Base-by-base conservation (phyloP, 2,329 filamentous ascomycete genomes). In the Exophiala lecanii-corni region DNA sequence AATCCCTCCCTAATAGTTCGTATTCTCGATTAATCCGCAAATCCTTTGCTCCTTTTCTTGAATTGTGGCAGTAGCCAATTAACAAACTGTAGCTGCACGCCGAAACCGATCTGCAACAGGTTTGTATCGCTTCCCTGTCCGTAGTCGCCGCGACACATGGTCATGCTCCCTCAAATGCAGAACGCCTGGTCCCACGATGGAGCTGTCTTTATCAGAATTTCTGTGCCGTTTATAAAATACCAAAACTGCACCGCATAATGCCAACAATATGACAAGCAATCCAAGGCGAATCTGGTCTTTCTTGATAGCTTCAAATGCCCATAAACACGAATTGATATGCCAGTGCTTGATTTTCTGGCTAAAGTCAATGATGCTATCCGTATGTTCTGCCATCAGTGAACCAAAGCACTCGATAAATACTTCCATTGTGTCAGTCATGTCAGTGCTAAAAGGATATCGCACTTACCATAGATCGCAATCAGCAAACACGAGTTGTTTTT, bases 401-500 rank as follows among this genome's bases (percentile, higher is more conserved):
- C 44, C 43, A 15, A 46, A 4, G 28, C 32, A 43, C 20, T 51
- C 49, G 16, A 51, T 36, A 30, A 47, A 51, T 9, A 39, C 49
- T 51, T 21, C 7, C 15, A 36, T 4, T 25, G 17, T 19, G 21
- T 46, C 19, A 46, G 42, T 25, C 18, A 10, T 12, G 25, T 9
- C 7, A 9, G 9, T n/a, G 19, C 9, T 20, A 17, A 26, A 19
- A 4, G n/a, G 19, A 4, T 13, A 17, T 18, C 18, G 12, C 3
- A 28, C 42, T 21, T 46, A 51, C 49, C 43, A 35, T 51, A 51
- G 12, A 39, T 9, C 15, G 49, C 37, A 36, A 41, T 44, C 33
- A 49, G 6, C 10, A 32, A 43, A 39, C 35, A 49, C 5, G 49
- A 40, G 38, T 49, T 44, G 25, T 31, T 46, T 20, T 28, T 33